Evolutionary conservation across 495 filamentous ascomycete species (phyloP).

Genomic region (Penicillium crystallinum): DNA sequence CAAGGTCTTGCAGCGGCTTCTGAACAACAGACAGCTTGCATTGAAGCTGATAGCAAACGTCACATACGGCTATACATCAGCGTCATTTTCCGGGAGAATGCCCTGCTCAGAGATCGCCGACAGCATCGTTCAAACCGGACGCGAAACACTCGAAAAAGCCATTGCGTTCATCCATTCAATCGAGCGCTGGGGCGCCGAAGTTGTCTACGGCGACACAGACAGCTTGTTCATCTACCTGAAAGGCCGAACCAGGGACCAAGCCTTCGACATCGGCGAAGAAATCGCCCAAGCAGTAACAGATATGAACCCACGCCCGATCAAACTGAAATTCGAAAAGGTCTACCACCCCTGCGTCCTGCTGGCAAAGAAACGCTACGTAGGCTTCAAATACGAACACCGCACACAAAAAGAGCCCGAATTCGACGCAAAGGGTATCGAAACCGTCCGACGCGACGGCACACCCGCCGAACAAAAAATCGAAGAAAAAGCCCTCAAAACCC

Average conservation of each 20-base stretch:
- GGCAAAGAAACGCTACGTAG: constrained; percentile 96
- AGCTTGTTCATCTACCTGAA: constrained; percentile 91
- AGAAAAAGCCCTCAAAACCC: constrained; percentile 82
- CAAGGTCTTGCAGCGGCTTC: constrained; percentile 73
- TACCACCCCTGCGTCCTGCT: constrained; percentile 92
- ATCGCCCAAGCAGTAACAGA: constrained; percentile 86
- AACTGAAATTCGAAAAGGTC: constrained; percentile 98
- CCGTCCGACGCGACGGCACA: constrained; percentile 88
- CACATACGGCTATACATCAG: constrained; percentile 96
- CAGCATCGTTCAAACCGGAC: constrained; percentile 92
- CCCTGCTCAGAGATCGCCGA: constrained; percentile 97
- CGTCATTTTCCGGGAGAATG: constrained; percentile 93
- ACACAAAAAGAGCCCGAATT: constrained; percentile 81
- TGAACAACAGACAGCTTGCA: constrained; percentile 91
- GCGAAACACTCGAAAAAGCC: constrained; percentile 90
- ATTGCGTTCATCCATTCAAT: constrained; percentile 89
- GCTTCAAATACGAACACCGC: constrained; percentile 88
- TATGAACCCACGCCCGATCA: constrained; percentile 86
- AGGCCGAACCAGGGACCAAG: constrained; percentile 78
- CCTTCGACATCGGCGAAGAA: constrained; percentile 87
- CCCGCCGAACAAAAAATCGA: constrained; percentile 96
- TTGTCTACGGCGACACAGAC: constrained; percentile 97
- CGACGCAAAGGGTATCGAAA: constrained; percentile 97
- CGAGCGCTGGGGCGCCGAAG: constrained; percentile 83
- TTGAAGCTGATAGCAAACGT: constrained; percentile 98